Percentiles rank a stretch among this genome's conserved stretches.
Conservation (phyloP, 1,139 yeast species). For the Pichia sp. region DNA sequence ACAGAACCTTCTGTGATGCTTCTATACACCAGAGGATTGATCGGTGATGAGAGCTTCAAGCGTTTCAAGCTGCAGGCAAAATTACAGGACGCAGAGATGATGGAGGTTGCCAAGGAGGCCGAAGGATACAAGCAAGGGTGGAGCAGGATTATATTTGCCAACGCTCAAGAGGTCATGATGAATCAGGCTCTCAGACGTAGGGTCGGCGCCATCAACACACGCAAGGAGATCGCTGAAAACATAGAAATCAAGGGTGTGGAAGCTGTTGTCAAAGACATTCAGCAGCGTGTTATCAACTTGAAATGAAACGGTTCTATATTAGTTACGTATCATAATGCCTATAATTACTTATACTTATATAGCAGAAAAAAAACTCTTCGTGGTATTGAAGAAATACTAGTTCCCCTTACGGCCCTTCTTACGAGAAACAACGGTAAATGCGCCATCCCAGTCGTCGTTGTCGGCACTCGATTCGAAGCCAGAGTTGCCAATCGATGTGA, state of each 20-base stretch:
- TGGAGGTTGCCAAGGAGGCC: conserved; percentile 75
- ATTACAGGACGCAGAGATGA: conserved; percentile 73
- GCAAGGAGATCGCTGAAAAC: conserved; percentile 44
- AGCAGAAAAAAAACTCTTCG: background rate
- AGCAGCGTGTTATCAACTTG: conserved; percentile 9
- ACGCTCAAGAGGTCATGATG: conserved; percentile 85
- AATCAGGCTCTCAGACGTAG: conserved; percentile 88
- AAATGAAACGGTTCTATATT: background rate
- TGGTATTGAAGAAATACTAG: conserved; percentile 9
- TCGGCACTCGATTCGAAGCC: background rate
- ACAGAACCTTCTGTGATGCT: conserved; percentile 61
- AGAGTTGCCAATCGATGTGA: background rate
- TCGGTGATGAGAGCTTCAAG: conserved; percentile 84
- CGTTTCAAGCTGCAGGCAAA: conserved; percentile 75
- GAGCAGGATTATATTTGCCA: conserved; percentile 70
- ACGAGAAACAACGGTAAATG: conserved; percentile 58
- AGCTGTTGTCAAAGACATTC: conserved; percentile 16
- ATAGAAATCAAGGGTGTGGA: conserved; percentile 44
- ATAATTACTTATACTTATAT: too few species aligned
- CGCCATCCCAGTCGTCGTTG: conserved; percentile 67
- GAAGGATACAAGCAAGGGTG: conserved; percentile 72
- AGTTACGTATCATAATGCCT: background rate
- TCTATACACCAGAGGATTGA: conserved; percentile 80
- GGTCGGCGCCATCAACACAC: conserved; percentile 54
- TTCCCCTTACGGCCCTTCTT: conserved; percentile 55